Evolutionary conservation across 768 basidiomycete species (phyloP).

Genomic region (Mycena polygramma): DNA sequence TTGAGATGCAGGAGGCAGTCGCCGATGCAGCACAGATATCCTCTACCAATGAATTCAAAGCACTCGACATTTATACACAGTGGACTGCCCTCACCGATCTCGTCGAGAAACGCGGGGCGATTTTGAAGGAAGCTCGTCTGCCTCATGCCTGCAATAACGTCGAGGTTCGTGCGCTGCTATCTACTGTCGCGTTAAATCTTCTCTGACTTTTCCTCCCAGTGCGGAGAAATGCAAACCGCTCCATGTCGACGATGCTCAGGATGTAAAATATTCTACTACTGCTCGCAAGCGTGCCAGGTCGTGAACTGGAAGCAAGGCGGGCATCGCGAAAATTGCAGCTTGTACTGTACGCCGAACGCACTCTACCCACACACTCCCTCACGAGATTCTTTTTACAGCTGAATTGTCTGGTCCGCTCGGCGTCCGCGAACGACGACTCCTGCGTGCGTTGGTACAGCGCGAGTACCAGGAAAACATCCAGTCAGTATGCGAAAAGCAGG

Average conservation of each 20-base stretch:
- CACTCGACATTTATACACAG: not conserved
- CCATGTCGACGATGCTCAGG: slow-evolving; percentile 6
- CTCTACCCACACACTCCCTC: too few species aligned
- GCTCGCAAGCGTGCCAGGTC: not conserved
- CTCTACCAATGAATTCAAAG: not conserved
- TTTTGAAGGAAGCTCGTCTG: not conserved
- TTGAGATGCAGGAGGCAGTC: not conserved
- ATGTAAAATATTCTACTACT: not conserved
- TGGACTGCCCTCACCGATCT: not conserved
- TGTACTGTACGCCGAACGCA: not conserved
- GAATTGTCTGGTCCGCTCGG: not conserved
- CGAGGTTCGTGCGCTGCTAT: slow-evolving; percentile 1
- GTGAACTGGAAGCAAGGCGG: slow-evolving; percentile 6
- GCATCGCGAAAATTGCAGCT: slow-evolving; percentile 2
- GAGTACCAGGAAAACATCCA: not conserved
- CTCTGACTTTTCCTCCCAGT: not conserved
- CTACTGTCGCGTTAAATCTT: not conserved
- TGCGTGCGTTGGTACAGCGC: not conserved
- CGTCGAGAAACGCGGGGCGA: not conserved
- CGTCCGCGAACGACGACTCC: not conserved
- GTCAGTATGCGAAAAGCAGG: not conserved
- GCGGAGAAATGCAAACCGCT: not conserved
- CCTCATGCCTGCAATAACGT: slow-evolving; percentile 9
- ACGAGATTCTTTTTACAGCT: too few species aligned
- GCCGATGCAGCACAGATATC: not conserved